Percentiles rank a stretch among this genome's conserved stretches.
phyloP scores from a whole-genome alignment of 2,329 filamentous ascomycete species.

The Pezicula rhizophila region DNA sequence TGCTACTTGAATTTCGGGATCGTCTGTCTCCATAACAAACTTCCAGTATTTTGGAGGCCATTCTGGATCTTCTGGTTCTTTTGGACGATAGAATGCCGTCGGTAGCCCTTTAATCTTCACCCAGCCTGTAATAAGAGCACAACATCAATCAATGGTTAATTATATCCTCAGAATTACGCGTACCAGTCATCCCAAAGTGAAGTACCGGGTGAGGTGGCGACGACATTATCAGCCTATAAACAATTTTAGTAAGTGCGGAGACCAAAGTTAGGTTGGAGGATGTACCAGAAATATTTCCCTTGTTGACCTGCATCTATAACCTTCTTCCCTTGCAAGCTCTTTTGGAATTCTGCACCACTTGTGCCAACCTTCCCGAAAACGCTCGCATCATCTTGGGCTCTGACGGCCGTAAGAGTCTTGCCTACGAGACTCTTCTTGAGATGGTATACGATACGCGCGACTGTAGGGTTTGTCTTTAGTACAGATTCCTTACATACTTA shows the following conservation, averaged over 20 bases:
- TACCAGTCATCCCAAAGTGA: conserved; percentile 73
- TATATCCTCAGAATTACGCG: background rate
- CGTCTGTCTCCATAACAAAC: conserved; percentile 64
- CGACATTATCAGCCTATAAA: conserved; percentile 59
- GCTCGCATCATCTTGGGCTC: conserved; percentile 71
- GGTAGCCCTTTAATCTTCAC: conserved; percentile 76
- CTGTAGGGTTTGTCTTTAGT: conserved; percentile 30
- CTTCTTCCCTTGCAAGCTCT: conserved; percentile 68
- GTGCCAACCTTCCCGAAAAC: conserved; percentile 90
- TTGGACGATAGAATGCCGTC: conserved; percentile 73
- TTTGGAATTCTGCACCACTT: conserved; percentile 66
- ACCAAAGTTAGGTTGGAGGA: background rate
- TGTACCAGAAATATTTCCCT: conserved; percentile 91
- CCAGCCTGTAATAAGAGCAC: conserved; percentile 50
- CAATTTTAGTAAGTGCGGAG: background rate
- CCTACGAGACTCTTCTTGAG: conserved; percentile 79
- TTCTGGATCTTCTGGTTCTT: conserved; percentile 41
- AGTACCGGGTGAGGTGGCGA: conserved; percentile 79
- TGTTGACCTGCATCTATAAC: conserved; percentile 69
- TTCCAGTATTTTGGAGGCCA: conserved; percentile 94
- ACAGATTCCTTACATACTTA: too few relatives aligned
- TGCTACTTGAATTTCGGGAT: conserved; percentile 54
- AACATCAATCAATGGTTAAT: background rate
- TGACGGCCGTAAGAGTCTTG: conserved; percentile 66
- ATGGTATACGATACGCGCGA: conserved; percentile 81